Conservation (phyloP, 176 grass and related monocot species). For the Oropetium thomaeum region DNA sequence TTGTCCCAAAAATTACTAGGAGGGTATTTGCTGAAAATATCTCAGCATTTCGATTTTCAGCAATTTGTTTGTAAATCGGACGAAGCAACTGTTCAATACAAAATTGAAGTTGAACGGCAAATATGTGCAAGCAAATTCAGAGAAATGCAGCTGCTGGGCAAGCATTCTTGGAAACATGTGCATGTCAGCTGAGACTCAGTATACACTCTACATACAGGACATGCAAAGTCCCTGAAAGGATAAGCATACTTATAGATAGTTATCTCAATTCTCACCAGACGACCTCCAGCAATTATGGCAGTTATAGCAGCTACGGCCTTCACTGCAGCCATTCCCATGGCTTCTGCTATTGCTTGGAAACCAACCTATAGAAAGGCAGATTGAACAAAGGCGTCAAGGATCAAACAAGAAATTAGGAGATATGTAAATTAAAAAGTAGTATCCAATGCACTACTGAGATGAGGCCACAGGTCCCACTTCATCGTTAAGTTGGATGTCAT, state of each 20-base stretch:
- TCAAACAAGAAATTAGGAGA: background rate
- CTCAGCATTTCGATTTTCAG: constrained; percentile 97
- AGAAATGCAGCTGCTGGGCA: constrained; percentile 29
- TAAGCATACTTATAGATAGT: constrained; percentile 9
- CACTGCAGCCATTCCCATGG: constrained; percentile 92
- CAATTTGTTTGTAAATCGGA: constrained; percentile 97
- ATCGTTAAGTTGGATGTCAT: constrained; percentile 2
- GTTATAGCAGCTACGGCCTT: constrained; percentile 96
- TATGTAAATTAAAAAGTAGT: background rate
- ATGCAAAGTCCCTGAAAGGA: constrained; percentile 4
- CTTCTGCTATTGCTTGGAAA: constrained; percentile 98
- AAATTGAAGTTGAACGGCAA: constrained; percentile 11
- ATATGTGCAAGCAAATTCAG: constrained; percentile 12
- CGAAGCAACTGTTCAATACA: constrained; percentile 71
- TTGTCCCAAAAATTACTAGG: constrained; percentile 98
- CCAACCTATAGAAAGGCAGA: constrained; percentile 63
- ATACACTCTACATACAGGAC: background rate
- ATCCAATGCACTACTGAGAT: background rate
- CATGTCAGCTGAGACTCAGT: background rate
- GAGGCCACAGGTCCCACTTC: background rate
- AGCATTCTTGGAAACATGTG: background rate
- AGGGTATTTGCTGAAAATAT: constrained; percentile 99
- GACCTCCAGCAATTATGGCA: constrained; percentile 95
- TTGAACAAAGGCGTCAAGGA: constrained; percentile 12
- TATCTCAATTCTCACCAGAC: constrained; percentile 88